Base-by-base conservation (phyloP, 768 basidiomycete species). In the Calvatia gigantea region DNA sequence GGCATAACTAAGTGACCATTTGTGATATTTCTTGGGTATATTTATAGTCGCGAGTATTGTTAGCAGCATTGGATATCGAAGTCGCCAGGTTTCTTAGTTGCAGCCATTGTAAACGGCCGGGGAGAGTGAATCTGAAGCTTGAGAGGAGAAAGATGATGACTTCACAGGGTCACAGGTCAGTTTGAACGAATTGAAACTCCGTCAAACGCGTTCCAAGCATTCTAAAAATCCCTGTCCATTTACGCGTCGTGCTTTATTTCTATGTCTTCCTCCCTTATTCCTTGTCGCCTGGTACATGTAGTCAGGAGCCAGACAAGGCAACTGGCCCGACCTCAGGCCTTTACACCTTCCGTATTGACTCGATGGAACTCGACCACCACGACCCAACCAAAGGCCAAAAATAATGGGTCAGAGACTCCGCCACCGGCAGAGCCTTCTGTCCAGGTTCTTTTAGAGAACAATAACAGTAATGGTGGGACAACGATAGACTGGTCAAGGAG, bases 11-110 rank as follows among this genome's bases (percentile, higher is more conserved):
- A 60, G 73, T 32, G 42, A 90, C 91, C 94, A 97, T 97, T 70
- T 96, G 93, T 6, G 91, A 89, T 25, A 97, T 97, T 71, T 97
- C 94, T 58, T 88, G 87, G 1, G 82, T 81, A 67, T 96, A 97
- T 60, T 91, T 92, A 80, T 94, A 95, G 58, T 91, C 89, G 58
- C 80, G 62, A 6, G 66, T 65, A 35, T 66, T 9, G 35, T 49
- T 33, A 4, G 21, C n/a, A 23, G 42, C 21, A 29, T 43, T 48
- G 39, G 61, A 46, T 28, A 58, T 54, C 11, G 60, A 33, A 25
- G n/a, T 62, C 54, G 32, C 59, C 59, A 15, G 54, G 52, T 37
- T 58, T 60, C 38, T 62, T 59, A 17, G 41, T 54, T 12, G 61
- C 56, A 19, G 62, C 58, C 31, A 63, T 65, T 19, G 56, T 54